Evolutionary conservation across 805 yeast species (phyloP), one percentile per base, ranked within the genome.

Genomic region (Kodamaea lidongshanica): DNA sequence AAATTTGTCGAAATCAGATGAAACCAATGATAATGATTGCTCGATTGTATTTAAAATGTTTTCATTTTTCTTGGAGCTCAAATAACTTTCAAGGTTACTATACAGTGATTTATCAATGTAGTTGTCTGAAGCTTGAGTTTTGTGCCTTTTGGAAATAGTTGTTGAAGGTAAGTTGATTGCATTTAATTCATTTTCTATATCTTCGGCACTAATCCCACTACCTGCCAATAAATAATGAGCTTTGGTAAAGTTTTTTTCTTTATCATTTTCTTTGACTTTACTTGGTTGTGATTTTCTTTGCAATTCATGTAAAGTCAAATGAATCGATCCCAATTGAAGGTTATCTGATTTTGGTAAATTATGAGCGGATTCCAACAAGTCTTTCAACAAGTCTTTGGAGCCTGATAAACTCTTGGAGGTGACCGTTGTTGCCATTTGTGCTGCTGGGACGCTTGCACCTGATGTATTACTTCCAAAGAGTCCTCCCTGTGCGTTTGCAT

Each of bases 201-300:
- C 45, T 15, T 41, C 43, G n/a, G 45, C 44, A 29, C 38, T 40
- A 30, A 87, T 72, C 1, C 96, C 96, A 47, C 89, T 80, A 1
- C 88, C 83, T 5, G 96, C 95, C 25, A 89, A 62, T 22, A 92
- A 61, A 52, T 92, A 92, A 50, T 92, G 97, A 2, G 84, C 92
- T 45, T 77, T 79, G 3, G 86, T 79, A 46, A 60, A 69, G 25
- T 61, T 61, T 9, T 51, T 45, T 12, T 50, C 49, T 20, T 64
- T 68, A n/a, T 52, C 51, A 22, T 36, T 43, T 10, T 45, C 47
- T 11, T 37, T 34, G 34, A 65, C 69, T 33, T 86, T 65, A 45
- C 79, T 60, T 27, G 65, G 71, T 32, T 63, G 65, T 0, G 89
- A 78, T 38, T 79, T 73, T 44, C 76, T 72, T 43, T 76, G 77